Evolutionary conservation across 1,139 yeast genomes (phyloP).

Genomic region (Zhuliangozyma blackwelliae): DNA sequence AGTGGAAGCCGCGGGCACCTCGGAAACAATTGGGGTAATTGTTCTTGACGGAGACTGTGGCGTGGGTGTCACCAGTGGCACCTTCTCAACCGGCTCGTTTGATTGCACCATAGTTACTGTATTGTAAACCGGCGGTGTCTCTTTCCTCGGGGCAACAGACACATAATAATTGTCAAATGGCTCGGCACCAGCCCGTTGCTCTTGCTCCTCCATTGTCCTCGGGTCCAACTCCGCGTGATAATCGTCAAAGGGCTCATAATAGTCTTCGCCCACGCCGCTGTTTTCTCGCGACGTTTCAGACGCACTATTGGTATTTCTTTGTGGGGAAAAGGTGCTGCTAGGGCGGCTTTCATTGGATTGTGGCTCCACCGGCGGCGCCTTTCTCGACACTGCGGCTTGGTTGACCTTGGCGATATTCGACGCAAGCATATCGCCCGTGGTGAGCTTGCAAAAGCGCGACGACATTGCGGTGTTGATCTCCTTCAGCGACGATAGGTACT

Average conservation of each 20-base stretch:
- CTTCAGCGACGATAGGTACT: conserved; percentile 10
- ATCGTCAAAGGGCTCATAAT: conserved; percentile 8
- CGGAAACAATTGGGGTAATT: no score
- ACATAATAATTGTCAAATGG: conserved; percentile 28
- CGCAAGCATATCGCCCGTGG: conserved; percentile 7
- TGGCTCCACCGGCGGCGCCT: conserved; percentile 7
- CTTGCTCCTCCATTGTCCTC: background rate
- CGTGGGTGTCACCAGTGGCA: no score
- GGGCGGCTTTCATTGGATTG: background rate
- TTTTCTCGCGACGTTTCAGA: conserved; percentile 3
- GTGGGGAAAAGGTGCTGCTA: conserved; percentile 6
- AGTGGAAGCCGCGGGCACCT: no score
- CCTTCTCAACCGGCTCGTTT: no score
- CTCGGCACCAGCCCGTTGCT: conserved; percentile 14
- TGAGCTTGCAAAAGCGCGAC: conserved; percentile 8
- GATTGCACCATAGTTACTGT: no score
- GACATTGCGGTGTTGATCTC: conserved; percentile 2
- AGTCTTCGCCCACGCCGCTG: background rate
- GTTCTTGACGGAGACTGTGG: no score
- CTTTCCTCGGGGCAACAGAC: conserved; percentile 5
- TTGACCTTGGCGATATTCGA: background rate
- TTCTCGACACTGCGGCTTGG: conserved; percentile 4
- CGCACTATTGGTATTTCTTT: conserved; percentile 2
- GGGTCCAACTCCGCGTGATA: conserved; percentile 4
- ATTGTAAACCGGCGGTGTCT: no score